phyloP scores from a whole-genome alignment of 2,329 filamentous ascomycete species.

The Penicillium sclerotigenum region DNA sequence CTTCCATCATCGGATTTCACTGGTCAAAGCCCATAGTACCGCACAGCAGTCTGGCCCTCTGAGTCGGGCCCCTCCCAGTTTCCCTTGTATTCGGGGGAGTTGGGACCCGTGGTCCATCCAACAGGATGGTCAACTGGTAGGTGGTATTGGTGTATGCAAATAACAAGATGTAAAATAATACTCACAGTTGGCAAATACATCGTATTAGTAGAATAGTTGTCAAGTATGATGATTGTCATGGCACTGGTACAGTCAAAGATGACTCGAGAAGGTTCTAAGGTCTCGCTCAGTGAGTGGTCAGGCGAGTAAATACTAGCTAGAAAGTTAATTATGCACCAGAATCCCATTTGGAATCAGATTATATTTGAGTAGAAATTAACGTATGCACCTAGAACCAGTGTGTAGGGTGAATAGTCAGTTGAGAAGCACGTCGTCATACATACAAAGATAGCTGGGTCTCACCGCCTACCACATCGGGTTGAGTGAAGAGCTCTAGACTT shows the following conservation, averaged over 20 bases:
- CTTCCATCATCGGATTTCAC: neutral
- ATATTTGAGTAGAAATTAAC: too few species aligned
- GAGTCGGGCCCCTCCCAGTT: neutral
- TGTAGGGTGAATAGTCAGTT: neutral
- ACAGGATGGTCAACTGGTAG: neutral
- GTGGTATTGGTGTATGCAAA: neutral
- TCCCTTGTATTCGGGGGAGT: neutral
- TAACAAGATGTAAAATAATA: neutral
- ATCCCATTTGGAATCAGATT: neutral
- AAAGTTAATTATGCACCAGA: neutral
- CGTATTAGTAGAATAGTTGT: neutral
- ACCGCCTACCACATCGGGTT: conserved; percentile 1
- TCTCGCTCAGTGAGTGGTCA: neutral
- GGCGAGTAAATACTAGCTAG: too few species aligned
- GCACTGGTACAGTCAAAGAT: neutral
- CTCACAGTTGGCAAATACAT: neutral
- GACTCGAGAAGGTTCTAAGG: neutral
- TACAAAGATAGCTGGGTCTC: neutral
- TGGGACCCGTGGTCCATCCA: neutral
- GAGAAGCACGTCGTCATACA: neutral
- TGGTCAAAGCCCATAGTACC: neutral
- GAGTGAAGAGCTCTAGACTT: conserved; percentile 4
- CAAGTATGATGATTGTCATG: neutral
- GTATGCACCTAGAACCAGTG: neutral
- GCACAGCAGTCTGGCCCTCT: neutral